These are phyloP conservation scores for Cladosporium sp. DNA, from an alignment of 2,329 filamentous ascomycete genomes.

Conservation along the genomic window DNA sequence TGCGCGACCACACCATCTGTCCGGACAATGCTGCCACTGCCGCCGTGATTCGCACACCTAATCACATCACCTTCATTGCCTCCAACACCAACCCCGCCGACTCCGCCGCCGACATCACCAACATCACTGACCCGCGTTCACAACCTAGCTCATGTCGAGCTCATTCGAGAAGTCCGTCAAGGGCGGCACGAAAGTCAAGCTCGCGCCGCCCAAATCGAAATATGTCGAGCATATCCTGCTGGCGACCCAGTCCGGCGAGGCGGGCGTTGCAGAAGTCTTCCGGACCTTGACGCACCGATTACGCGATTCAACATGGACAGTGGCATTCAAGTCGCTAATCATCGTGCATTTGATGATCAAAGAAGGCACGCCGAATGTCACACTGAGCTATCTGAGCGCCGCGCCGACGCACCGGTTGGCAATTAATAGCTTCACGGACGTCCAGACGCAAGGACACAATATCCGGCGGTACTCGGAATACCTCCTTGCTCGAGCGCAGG, in stretches of 20 bases:
- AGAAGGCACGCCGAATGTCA: constrained; percentile 85
- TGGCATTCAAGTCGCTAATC: constrained; percentile 95
- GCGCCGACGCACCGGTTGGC: constrained; percentile 73
- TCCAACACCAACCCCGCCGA: background rate
- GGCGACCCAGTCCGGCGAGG: constrained; percentile 90
- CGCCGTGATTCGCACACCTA: background rate
- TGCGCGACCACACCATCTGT: background rate
- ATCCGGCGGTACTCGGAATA: constrained; percentile 90
- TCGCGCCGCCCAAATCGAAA: constrained; percentile 91
- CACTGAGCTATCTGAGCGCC: constrained; percentile 75
- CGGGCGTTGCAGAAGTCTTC: constrained; percentile 93
- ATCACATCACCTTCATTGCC: background rate
- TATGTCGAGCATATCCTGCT: constrained; percentile 98
- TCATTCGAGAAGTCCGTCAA: constrained; percentile 99
- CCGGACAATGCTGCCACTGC: constrained; percentile 8
- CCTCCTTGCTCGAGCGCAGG: constrained; percentile 72
- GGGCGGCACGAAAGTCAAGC: constrained; percentile 94
- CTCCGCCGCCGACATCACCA: background rate
- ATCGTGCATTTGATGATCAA: constrained; percentile 96
- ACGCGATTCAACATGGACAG: constrained; percentile 98
- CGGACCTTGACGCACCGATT: constrained; percentile 82
- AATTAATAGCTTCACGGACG: constrained; percentile 88
- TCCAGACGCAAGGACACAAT: constrained; percentile 90
- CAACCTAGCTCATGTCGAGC: constrained; percentile 59
- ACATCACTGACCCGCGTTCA: constrained; percentile 11